These are phyloP conservation scores for Capsicum chinense DNA, from an alignment of 257 asterid genomes.

Conservation along the genomic window DNA sequence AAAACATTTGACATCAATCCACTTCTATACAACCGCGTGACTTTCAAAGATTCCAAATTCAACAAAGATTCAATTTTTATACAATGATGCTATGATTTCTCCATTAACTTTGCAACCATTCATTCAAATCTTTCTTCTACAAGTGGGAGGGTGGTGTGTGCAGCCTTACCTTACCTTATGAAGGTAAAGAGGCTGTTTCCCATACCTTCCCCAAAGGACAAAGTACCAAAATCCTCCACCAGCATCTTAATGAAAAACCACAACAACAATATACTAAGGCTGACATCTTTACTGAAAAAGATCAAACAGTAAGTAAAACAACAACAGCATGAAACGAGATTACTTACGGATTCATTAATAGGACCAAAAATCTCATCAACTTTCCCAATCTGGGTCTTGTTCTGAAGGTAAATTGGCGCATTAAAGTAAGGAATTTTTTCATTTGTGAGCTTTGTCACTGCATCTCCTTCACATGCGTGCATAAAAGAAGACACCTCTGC, in stretches of 20 bases:
- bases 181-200: too few relatives aligned
- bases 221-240: too few relatives aligned
- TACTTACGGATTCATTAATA: constrained; percentile 90
- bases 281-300: neutral
- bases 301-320: neutral
- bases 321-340: neutral
- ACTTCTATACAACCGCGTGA: neutral
- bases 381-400: constrained; percentile 96
- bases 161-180: too few relatives aligned
- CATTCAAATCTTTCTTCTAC: neutral
- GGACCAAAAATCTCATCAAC: constrained; percentile 98
- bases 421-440: constrained; percentile 94
- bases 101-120: neutral
- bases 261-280: neutral
- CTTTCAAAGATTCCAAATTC: neutral
- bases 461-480: constrained; percentile 95
- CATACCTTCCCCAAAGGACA: too few relatives aligned
- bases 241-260: too few relatives aligned
- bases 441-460: constrained; percentile 79
- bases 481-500: constrained; percentile 85
- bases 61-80: neutral
- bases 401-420: constrained; percentile 91
- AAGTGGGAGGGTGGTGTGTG: too few relatives aligned
- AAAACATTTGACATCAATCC: neutral
- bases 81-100: neutral